Base-by-base conservation (phyloP, 768 basidiomycete genomes). In the Pisolithus marmoratus region DNA sequence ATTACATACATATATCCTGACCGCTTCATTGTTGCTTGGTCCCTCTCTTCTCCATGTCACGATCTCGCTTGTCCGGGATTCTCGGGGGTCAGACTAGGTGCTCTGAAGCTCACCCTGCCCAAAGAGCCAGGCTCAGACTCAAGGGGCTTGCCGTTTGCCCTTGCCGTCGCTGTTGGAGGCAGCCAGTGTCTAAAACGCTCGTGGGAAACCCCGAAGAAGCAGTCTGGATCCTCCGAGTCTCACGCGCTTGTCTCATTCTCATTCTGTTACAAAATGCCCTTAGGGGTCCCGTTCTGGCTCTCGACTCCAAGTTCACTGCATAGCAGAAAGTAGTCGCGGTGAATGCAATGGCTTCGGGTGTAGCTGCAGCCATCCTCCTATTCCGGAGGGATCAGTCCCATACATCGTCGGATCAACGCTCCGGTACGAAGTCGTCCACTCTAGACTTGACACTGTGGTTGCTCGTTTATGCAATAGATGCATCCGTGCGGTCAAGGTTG, bases 401-500 rank as follows among this genome's bases (percentile, higher is more conserved):
- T 61, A 66, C 15, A 52, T 63, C 38, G 60, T 70, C 20, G 61
- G 63, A 8, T 52, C 65, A 9, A 34, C 62, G 45, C 19, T 42
- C 43, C 49, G 48, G 50, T 49, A 11, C 52, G 37, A 46, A 41
- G 24, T 84, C 84, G 2, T 74, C 80, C 5, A 88, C 85, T 0
- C 63, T 90, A 20, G 85, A 88, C 58, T 69, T 90, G 36, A 88
- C 80, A 15, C 67, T 90, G 1, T 68, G 90, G 2, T 65, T 89
- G 24, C 65, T 85, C 46, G 85, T 87, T 26, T 79, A 88, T 41
- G 86, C 88, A 1, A 58, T 85, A 42, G 89, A 90, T 60, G 77
- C 80, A 8, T 49, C 74, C 15, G 62, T 83, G 2, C 89, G 89
- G 63, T 54, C 66, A 0, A 44, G 24, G 23, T 17, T 44, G 12